Evolutionary conservation across 225 moss, liverwort and hornwort genomes (phyloP).

Genomic region (Straminergon stramineum): DNA sequence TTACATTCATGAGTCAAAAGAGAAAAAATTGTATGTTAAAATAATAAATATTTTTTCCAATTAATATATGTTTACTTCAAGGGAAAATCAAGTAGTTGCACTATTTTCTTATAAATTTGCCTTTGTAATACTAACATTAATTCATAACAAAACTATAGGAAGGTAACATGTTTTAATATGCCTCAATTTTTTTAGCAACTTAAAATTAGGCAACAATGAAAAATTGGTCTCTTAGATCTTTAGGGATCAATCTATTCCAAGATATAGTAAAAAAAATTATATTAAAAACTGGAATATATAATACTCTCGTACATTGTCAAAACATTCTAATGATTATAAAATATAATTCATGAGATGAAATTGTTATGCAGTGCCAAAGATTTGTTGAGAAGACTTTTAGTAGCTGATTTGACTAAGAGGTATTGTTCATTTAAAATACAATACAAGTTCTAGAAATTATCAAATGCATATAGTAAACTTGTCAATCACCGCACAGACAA

Average conservation of each 20-base stretch:
- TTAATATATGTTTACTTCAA: neutral
- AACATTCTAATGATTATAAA: neutral
- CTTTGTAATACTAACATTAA: rapidly evolving
- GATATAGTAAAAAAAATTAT: neutral
- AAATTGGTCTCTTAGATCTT: neutral
- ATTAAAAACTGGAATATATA: neutral
- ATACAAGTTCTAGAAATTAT: too few relatives aligned
- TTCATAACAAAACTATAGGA: neutral
- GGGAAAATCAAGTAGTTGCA: rapidly evolving
- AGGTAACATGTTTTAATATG: neutral
- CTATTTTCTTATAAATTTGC: neutral
- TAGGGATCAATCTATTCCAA: neutral
- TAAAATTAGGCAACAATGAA: rapidly evolving
- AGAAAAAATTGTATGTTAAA: neutral
- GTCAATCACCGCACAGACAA: too few relatives aligned
- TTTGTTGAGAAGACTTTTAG: slow-evolving; percentile 60
- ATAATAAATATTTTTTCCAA: neutral
- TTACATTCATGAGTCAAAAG: neutral
- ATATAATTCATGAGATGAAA: neutral
- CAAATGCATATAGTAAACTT: too few relatives aligned
- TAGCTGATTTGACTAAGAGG: slow-evolving; percentile 90
- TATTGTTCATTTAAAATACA: neutral
- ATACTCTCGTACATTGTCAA: neutral
- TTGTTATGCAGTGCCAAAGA: slow-evolving; percentile 62
- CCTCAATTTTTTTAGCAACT: too few relatives aligned